Evolutionary conservation across 169 alveolate genomes (phyloP), one percentile per base, ranked within the genome.

Genomic region (Eimeria nieschulzi): DNA sequence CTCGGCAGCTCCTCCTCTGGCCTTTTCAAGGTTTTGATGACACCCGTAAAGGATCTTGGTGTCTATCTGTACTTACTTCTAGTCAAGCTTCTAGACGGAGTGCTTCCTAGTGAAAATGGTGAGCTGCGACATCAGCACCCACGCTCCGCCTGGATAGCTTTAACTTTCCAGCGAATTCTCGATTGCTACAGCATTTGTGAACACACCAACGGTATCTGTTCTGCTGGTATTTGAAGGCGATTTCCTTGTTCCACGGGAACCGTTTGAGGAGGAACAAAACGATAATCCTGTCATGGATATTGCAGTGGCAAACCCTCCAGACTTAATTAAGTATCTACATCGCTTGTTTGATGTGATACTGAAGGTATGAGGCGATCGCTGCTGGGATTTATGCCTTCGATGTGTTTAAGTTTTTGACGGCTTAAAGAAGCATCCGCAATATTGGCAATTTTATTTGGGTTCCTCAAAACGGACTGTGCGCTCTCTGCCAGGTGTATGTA

Each of bases 91-190:
- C 15, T 82, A 63, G 63, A 82, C 90, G 78, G 90, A 13, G 17
- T 82, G 7, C 78, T 82, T 19, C 90, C 90, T 13, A 76, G 78
- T 39, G 90, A 82, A 71, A 82, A 82, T 54, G 90, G 90, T 82
- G 64, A 82, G 90, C 63, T 61, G 17, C 23, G 51, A 21, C 46
- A 61, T 59, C 23, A 5, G 23, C n/a, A 5, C 23, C 1, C 5
- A 15, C 23, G 68, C n/a, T 59, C n/a, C n/a, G 68, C 23, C 68
- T 59, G 9, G 5, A 59, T 59, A 59, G 68, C 5, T 19, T 59
- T 59, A 59, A 15, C n/a, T 19, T 59, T 5, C 68, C 46, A 33
- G 46, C 46, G 46, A 33, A 59, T 59, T 15, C n/a, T 59, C 23
- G 9, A 59, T 59, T 59, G 15, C 68, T 12, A 15, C 5, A 0